These are phyloP conservation scores for Endocladia muricata DNA, from an alignment of 31 red algal genomes.

Conservation along the genomic window DNA sequence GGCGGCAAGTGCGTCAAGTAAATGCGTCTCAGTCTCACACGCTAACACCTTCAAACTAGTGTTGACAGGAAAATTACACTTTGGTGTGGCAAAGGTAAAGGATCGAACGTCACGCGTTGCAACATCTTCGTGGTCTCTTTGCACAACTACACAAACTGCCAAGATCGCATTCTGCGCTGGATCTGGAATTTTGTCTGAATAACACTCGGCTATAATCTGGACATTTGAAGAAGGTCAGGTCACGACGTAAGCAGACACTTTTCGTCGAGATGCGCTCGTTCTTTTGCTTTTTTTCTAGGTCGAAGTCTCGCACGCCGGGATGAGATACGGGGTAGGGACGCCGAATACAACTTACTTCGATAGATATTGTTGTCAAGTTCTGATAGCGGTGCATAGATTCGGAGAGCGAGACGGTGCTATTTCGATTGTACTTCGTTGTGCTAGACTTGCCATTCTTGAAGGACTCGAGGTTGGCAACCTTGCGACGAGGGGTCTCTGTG, in stretches of 20 bases:
- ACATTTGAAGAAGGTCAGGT: too few relatives aligned
- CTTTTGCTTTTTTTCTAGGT: too few relatives aligned
- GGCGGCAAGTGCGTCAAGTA: conserved; percentile 60
- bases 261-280: too few relatives aligned
- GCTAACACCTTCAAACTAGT: conserved; percentile 10
- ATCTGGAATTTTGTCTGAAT: conserved; percentile 62
- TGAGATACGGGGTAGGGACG: too few relatives aligned
- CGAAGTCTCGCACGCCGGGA: too few relatives aligned
- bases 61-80: background rate
- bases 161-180: conserved; percentile 45
- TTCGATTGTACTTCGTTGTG: background rate
- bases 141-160: conserved; percentile 31
- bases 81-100: conserved; percentile 29
- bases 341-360: conserved; percentile 12
- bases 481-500: background rate
- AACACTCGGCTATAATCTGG: conserved; percentile 57
- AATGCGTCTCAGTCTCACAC: conserved; percentile 53
- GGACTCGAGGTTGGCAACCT: background rate
- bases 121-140: conserved; percentile 15
- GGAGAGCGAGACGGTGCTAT: conserved; percentile 15
- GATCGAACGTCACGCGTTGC: background rate
- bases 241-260: too few relatives aligned
- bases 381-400: conserved; percentile 35
- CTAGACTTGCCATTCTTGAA: background rate
- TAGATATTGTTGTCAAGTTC: conserved; percentile 32